These are phyloP conservation scores for Aspergillus steynii DNA, from an alignment of 495 filamentous ascomycete genomes.

Conservation along the genomic window DNA sequence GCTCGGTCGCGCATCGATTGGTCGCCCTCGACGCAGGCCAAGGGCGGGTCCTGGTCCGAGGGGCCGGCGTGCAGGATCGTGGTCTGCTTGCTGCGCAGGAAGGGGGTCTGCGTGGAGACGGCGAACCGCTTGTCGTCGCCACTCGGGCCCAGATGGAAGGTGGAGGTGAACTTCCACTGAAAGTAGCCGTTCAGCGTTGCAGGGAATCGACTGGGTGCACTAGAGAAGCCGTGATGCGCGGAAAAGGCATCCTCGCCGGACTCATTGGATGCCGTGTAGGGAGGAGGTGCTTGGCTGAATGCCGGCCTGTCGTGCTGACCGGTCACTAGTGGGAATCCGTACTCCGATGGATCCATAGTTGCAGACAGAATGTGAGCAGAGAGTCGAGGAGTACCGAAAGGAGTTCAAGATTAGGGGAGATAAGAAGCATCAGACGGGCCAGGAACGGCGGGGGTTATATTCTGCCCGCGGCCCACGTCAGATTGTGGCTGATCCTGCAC, in stretches of 20 bases:
- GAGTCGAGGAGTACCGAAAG: too few species aligned
- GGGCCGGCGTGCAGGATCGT: constrained; percentile 12
- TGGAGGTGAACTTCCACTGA: constrained; percentile 18
- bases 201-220: constrained; percentile 16
- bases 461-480: neutral
- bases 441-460: neutral
- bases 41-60: constrained; percentile 8
- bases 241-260: neutral
- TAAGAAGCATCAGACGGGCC: too few species aligned
- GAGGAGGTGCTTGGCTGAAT: neutral
- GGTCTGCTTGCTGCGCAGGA: constrained; percentile 8
- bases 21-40: constrained; percentile 10
- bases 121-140: constrained; percentile 20
- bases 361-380: too few species aligned
- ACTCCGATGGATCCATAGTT: neutral
- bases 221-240: neutral
- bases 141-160: constrained; percentile 20
- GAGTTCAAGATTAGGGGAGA: too few species aligned
- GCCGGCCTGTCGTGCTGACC: too few species aligned
- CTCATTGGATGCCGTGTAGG: neutral
- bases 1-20: neutral
- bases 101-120: constrained; percentile 5
- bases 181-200: constrained; percentile 21
- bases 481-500: too few species aligned
- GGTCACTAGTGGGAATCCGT: too few species aligned